These are phyloP conservation scores for Ilyonectria destructans DNA, from an alignment of 2,329 filamentous ascomycete genomes.

Conservation along the genomic window DNA sequence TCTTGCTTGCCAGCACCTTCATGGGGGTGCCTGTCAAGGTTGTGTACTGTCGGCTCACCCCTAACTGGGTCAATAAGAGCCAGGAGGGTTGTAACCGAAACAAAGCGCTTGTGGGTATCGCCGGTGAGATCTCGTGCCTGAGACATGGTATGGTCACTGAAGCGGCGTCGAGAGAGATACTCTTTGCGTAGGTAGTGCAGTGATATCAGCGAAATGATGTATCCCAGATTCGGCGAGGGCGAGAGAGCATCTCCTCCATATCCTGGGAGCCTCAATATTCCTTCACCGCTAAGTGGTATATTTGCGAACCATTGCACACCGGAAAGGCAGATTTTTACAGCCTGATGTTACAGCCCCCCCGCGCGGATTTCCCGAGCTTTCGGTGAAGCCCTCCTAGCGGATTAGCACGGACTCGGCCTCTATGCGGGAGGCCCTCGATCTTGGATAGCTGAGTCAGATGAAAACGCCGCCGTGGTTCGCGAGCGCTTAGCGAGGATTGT, in stretches of 20 bases:
- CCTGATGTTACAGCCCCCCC: neutral
- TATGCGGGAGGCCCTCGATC: conserved; percentile 9
- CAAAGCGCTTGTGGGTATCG: conserved; percentile 18
- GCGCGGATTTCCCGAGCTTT: neutral
- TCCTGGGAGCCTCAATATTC: no score
- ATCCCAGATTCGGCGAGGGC: no score
- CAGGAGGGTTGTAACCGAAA: conserved; percentile 12
- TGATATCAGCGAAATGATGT: no score
- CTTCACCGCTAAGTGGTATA: no score
- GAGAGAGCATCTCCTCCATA: no score
- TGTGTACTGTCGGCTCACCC: conserved; percentile 22
- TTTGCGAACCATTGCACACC: no score
- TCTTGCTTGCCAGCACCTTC: neutral
- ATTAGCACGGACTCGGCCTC: neutral
- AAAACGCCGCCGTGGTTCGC: neutral
- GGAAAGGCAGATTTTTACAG: neutral
- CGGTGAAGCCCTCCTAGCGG: neutral
- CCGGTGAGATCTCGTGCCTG: neutral
- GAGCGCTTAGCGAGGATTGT: neutral
- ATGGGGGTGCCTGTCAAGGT: conserved; percentile 22
- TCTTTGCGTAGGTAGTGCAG: no score
- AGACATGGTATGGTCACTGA: neutral
- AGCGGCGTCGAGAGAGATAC: no score
- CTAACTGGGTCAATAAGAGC: conserved; percentile 29
- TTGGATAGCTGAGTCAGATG: neutral